These are phyloP conservation scores for Rosa multiflora DNA, from an alignment of 306 rosid genomes.

Conservation along the genomic window DNA sequence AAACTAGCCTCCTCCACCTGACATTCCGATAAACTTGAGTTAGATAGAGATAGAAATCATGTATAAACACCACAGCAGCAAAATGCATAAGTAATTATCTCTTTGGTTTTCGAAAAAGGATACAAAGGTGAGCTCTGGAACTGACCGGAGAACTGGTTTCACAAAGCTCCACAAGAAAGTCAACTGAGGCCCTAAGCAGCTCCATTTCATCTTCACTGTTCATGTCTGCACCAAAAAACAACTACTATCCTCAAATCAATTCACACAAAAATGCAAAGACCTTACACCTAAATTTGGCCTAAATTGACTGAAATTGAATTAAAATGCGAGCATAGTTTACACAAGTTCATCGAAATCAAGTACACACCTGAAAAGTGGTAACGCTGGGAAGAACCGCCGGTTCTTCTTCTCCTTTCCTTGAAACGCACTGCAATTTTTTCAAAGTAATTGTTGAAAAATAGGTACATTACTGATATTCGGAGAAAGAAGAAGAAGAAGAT, in stretches of 20 bases:
- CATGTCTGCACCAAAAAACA: constrained; percentile 38
- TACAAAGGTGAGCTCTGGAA: not conserved
- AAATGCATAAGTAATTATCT: not conserved
- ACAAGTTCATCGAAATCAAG: not conserved
- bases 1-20: constrained; percentile 68
- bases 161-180: constrained; percentile 86
- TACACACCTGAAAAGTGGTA: constrained; percentile 49
- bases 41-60: not conserved
- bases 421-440: constrained; percentile 51
- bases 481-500: not conserved
- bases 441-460: not conserved
- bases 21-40: constrained; percentile 15
- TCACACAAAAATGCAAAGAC: not conserved
- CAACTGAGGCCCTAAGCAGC: constrained; percentile 74
- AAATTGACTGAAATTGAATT: not conserved
- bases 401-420: constrained; percentile 60
- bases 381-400: constrained; percentile 41
- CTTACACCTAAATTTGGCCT: not conserved
- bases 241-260: not conserved
- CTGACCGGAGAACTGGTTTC: constrained; percentile 62
- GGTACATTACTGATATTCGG: not conserved
- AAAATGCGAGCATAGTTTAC: not conserved
- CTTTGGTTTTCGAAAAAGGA: not conserved
- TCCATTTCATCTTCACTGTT: constrained; percentile 64
- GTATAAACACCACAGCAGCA: not conserved